phyloP scores from a whole-genome alignment of 202 grass and related monocot species.

The Carex sylvatica region DNA sequence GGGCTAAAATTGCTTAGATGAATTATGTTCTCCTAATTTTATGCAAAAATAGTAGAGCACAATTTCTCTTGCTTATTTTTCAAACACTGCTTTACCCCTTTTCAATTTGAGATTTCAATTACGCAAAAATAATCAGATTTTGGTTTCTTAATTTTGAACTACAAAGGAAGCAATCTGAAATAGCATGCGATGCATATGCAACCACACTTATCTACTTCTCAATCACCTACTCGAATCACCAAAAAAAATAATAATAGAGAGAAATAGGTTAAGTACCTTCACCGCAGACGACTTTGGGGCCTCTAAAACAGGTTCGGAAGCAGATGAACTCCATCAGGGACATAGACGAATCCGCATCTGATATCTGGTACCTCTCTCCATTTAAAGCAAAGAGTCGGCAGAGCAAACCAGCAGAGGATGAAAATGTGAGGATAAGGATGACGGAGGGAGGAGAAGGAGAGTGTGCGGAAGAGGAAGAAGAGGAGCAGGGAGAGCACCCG shows the following conservation, averaged over 20 bases:
- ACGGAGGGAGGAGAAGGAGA: no score
- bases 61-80: neutral
- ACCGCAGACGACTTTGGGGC: constrained; percentile 73
- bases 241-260: neutral
- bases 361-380: constrained; percentile 69
- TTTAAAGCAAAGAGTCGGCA: constrained; percentile 48
- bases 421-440: no score
- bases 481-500: no score
- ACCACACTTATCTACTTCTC: neutral
- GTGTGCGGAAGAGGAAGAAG: no score
- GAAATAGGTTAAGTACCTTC: constrained; percentile 36
- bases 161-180: neutral
- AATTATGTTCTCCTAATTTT: no score
- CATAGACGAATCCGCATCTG: constrained; percentile 34
- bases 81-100: no score
- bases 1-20: no score
- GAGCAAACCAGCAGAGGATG: no score
- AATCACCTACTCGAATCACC: neutral
- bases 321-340: constrained; percentile 79
- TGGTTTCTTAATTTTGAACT: no score
- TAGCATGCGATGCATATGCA: neutral
- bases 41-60: no score
- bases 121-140: neutral
- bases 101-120: neutral
- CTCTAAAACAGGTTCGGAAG: constrained; percentile 60